Base-by-base conservation (phyloP, 1,284 basidiomycete genomes). In the Meira miltonrushii region DNA sequence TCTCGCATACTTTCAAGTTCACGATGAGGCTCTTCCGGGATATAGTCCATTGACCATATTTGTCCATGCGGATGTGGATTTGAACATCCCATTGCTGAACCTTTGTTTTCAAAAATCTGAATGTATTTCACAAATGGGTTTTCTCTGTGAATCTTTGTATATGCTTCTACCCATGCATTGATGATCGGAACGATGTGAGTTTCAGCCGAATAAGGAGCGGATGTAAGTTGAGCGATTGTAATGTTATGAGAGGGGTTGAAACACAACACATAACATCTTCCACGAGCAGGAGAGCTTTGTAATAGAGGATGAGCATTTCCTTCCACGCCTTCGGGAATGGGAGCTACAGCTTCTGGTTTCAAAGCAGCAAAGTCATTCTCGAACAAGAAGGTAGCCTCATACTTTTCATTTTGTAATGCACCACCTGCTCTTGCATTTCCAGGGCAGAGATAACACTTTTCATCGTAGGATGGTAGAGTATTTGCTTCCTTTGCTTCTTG, bases 21-120 rank as follows among this genome's bases (percentile, higher is more conserved):
- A 48, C 64, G 66, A 8, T 50, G 54, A 2, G 75, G 74, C 41
- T 78, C 75, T 46, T 68, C 63, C 1, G 75, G 75, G 8, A 78
- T 60, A 51, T 72, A 72, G 51, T 74, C 74, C 13, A 78, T 53
- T 33, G 88, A 88, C 90, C 92, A 94, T 13, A 88, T 85, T 80
- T 96, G 93, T 12, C 92, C 90, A 77, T 96, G 93, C 0, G 93
- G 92, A 74, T 96, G 93, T 19, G 92, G 91, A 72, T 95, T 96
- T 10, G 89, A 92, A 74, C 91, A 94, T 8, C 93, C 93, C 93
- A 96, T 95, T 81, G 92, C 92, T 1, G 87, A 81, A 6, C 92
- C 93, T 79, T 94, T 94, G 80, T 95, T 96, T 88, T 95, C 80
- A 53, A 81, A 81, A 58, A 79, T 74, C 61, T 78, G 77, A 23